A percentile compares a stretch with the other conserved stretches of the same genome.
Evolutionary conservation across 169 alveolate genomes (phyloP).

Genomic region (Plasmodium fragile): DNA sequence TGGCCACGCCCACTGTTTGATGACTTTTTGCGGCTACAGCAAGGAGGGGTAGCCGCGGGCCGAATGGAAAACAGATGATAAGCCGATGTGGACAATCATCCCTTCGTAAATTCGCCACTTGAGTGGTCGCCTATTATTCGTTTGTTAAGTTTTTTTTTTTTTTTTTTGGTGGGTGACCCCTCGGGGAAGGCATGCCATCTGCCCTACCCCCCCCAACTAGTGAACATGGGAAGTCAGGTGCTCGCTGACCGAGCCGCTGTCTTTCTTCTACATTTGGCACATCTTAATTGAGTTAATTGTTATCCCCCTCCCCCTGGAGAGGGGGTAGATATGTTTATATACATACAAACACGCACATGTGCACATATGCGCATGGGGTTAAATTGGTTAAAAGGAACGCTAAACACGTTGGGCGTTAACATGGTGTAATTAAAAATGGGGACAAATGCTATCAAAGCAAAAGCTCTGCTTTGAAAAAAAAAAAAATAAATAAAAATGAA

Average conservation of each 20-base stretch:
- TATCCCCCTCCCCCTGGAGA: background rate
- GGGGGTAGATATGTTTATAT: background rate
- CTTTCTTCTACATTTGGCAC: background rate
- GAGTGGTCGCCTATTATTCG: background rate
- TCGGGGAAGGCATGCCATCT: background rate
- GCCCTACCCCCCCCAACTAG: background rate
- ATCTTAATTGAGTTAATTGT: background rate
- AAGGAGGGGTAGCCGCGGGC: background rate
- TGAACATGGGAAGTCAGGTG: background rate
- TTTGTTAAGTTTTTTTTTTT: conserved; percentile 8
- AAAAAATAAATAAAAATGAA: no score
- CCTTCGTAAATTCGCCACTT: background rate
- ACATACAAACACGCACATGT: background rate
- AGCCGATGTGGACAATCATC: background rate
- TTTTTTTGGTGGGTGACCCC: background rate
- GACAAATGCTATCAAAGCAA: background rate
- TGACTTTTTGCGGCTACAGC: conserved; percentile 71
- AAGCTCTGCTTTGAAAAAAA: background rate
- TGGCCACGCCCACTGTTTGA: conserved; percentile 65
- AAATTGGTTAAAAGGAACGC: background rate
- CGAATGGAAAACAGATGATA: background rate
- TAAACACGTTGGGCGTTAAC: background rate
- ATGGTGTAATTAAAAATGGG: background rate
- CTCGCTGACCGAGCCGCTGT: background rate
- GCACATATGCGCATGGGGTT: background rate